Evolutionary conservation across 2,329 filamentous ascomycete genomes (phyloP).

Genomic region (Curvularia hawaiiensis): DNA sequence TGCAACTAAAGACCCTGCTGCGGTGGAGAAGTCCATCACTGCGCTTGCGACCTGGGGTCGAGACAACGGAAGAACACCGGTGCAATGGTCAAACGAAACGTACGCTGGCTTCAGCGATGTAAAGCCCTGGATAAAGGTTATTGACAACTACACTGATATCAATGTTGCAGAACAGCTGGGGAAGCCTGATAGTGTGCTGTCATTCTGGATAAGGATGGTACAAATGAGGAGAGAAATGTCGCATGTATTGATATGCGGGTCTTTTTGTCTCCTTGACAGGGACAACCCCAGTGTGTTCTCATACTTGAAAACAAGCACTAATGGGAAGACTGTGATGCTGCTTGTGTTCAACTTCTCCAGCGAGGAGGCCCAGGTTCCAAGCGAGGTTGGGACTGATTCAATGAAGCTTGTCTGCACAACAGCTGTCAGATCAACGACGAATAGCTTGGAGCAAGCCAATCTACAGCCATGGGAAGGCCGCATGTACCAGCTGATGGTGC

Average conservation of each 20-base stretch:
- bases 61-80: conserved; percentile 3
- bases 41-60: conserved; percentile 1
- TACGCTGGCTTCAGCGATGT: conserved; percentile 29
- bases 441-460: background rate
- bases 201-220: conserved; percentile 67
- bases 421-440: background rate
- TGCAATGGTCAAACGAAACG: conserved; percentile 20
- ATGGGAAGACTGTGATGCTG: conserved; percentile 32
- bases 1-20: background rate
- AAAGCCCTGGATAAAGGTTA: conserved; percentile 72
- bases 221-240: conserved; percentile 58
- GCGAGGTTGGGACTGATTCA: background rate
- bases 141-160: conserved; percentile 62
- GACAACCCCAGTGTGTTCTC: conserved; percentile 61
- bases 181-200: conserved; percentile 59
- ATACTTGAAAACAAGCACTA: conserved; percentile 42
- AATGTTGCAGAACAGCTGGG: conserved; percentile 64
- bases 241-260: conserved; percentile 69
- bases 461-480: conserved; percentile 3
- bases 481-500: background rate
- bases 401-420: background rate
- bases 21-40: conserved; percentile 1
- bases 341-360: conserved; percentile 49
- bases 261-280: conserved; percentile 61
- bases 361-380: conserved; percentile 2